Evolutionary conservation across 2,329 filamentous ascomycete species (phyloP), one percentile per base, ranked within the genome.

Genomic region (Microdochium paspali): DNA sequence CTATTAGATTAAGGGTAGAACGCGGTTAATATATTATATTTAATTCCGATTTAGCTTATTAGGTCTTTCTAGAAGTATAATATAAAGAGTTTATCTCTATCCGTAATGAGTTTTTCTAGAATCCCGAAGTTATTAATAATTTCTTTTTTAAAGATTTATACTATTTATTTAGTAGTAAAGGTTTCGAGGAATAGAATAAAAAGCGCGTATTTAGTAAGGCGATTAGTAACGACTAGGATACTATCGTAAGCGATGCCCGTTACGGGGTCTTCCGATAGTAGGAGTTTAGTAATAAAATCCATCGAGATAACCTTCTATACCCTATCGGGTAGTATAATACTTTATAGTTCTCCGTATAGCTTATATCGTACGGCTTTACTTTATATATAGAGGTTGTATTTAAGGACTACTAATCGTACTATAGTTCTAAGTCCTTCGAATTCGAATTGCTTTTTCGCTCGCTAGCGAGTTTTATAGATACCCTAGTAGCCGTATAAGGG

Each of bases 31-130:
- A 35, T 35, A 15, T 15, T 35, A 35, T 35, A 35, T 18, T 35
- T 35, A 35, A 35, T 15, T 7, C 31, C 31, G 5, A 35, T 35
- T 15, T 35, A 35, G 13, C 13, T 4, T 35, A 35, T 35, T 7
- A 35, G 13, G 31, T 35, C 31, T 35, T 35, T 50, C 43, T 48
- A 48, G 30, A 45, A 39, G 45, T 53, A 46, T 48, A 25, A 44
- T 12, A 25, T 25, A 35, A 35, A 35, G 31, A 35, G 31, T 18
- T 35, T 35, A 35, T 35, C 31, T 15, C 18, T 12, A 32, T 49
- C 32, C 21, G 21, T 46, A 6, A 49, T 43, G 25, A 46, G 25
- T 24, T 44, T 24, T 4, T 46, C 18, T 25, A 13, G 24, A 32
- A 47, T 12, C 7, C 18, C 31, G 31, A 44, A 44, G 26, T 47